Evolutionary conservation across 108 stramenopile species (phyloP), one percentile per base, ranked within the genome.

Genomic region (Nitzschia sp.): DNA sequence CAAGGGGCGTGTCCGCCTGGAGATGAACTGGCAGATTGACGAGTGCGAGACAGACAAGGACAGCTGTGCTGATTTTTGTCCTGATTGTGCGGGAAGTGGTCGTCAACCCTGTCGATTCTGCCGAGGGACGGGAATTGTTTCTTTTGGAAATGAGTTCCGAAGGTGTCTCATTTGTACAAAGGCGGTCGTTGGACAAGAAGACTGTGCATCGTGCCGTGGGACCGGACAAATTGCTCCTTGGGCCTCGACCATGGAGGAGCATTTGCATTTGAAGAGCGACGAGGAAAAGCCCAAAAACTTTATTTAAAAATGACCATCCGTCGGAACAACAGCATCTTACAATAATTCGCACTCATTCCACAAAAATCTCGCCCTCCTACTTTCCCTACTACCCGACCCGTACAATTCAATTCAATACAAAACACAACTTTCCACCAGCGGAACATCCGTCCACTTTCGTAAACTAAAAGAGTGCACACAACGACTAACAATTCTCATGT

Each of bases 11-110:
- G 29, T 55, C 32, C 52, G 27, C 13, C 31, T 77, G 22, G 69
- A 71, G 66, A 71, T 77, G 69, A 59, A 33, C 31, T 70, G 76
- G 76, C 57, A 70, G 34, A 63, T 77, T n/a, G 58, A 57, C 30
- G 58, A 77, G 33, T 74, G 65, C 32, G 41, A 45, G 29, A 45
- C 44, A 26, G 53, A 59, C 15, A 38, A 60, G n/a, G 73, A 66
- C 17, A 23, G 65, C 19, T 74, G 73, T 53, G 34, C 38, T 1
- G 64, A 60, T 46, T 36, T 38, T 44, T 74, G 73, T 60, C 11
- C 34, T 0, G 73, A 66, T 19, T 80, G 79, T 32, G 22, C 44
- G 23, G 73, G 79, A 16, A 65, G 56, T 22, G 79, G 79, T 17
- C 50, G 33, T 21, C 21, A 32, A 11, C 26, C 4, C 1, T 71